phyloP scores from a whole-genome alignment of 345 rosid species.

The Psidium guajava region DNA sequence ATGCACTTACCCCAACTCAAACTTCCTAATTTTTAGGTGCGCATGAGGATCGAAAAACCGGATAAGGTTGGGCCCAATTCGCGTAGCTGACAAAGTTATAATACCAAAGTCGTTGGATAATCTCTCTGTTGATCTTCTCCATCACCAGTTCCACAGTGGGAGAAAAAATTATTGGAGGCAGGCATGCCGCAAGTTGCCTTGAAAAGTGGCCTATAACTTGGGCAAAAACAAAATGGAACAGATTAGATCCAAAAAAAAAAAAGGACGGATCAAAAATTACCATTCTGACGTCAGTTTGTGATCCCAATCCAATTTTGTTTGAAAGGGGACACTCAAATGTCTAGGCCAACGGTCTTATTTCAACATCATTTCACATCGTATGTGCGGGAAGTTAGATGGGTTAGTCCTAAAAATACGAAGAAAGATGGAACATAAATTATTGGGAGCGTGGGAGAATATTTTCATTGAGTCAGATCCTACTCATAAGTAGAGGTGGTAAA shows the following conservation, averaged over 20 bases:
- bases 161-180: not conserved
- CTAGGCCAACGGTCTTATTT: too few species aligned
- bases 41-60: not conserved
- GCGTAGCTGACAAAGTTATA: not conserved
- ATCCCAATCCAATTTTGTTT: not conserved
- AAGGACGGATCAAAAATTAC: not conserved
- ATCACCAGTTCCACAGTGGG: not conserved
- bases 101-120: too few species aligned
- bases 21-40: not conserved
- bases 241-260: not conserved
- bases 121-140: too few species aligned
- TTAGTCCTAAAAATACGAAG: too few species aligned
- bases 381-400: too few species aligned
- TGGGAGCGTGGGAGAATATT: too few species aligned
- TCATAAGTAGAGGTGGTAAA: too few species aligned
- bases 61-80: not conserved
- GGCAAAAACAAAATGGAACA: not conserved
- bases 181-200: not conserved
- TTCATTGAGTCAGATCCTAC: too few species aligned
- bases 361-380: too few species aligned
- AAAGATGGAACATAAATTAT: too few species aligned
- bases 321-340: not conserved
- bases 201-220: not conserved
- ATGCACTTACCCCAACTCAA: not conserved
- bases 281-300: not conserved